Percentiles rank a stretch among this genome's conserved stretches.
phyloP scores from a whole-genome alignment of 1,284 basidiomycete species.

The Moesziomyces globuligerus region DNA sequence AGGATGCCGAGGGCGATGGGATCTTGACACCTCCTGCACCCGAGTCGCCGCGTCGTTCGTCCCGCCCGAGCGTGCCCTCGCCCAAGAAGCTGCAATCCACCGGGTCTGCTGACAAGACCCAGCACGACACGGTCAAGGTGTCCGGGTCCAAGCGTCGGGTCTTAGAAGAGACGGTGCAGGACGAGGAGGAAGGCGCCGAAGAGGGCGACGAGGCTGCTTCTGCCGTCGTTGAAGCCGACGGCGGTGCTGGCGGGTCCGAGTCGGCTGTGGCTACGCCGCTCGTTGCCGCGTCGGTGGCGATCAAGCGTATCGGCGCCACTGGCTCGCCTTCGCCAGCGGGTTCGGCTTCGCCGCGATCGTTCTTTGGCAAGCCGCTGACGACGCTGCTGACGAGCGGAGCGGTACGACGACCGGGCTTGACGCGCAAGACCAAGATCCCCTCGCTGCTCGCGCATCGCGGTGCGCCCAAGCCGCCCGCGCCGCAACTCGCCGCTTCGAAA shows the following conservation, averaged over 20 bases:
- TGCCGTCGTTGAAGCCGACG: too few relatives aligned
- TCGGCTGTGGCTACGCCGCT: too few relatives aligned
- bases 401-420: slow-evolving; percentile 35
- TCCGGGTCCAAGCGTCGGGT: too few relatives aligned
- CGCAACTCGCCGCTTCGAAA: slow-evolving; percentile 20
- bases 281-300: slow-evolving; percentile 19
- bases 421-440: slow-evolving; percentile 46
- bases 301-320: slow-evolving; percentile 24
- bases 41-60: slow-evolving; percentile 12
- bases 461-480: slow-evolving; percentile 23
- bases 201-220: too few relatives aligned
- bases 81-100: slow-evolving; percentile 20
- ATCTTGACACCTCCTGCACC: slow-evolving; percentile 31
- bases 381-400: slow-evolving; percentile 17
- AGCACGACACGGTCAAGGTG: too few relatives aligned
- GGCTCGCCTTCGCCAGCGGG: background rate
- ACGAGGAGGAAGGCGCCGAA: too few relatives aligned
- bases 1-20: slow-evolving; percentile 5
- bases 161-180: too few relatives aligned
- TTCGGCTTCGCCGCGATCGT: slow-evolving; percentile 20
- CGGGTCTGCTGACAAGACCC: background rate
- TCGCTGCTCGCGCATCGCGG: slow-evolving; percentile 40
- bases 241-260: too few relatives aligned
- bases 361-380: slow-evolving; percentile 46
- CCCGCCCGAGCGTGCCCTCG: slow-evolving; percentile 20